Conservation (phyloP, 495 filamentous ascomycete species). For the Achaetomiella virescens region DNA sequence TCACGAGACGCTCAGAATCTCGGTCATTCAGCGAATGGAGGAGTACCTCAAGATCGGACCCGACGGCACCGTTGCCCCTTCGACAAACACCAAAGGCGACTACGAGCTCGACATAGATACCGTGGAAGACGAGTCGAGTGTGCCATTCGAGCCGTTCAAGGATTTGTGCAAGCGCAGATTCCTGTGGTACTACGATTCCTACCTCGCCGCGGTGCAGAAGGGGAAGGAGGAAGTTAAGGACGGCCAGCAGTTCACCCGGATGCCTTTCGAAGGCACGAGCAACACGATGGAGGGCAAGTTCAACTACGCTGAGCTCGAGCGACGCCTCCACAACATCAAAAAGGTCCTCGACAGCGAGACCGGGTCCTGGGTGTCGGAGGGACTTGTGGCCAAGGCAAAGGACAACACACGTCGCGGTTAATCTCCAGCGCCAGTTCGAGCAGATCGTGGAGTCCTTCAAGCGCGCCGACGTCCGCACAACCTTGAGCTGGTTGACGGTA, state of each 20-base stretch:
- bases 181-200: constrained; percentile 91
- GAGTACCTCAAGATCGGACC: constrained; percentile 61
- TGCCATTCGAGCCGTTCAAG: constrained; percentile 70
- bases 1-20: constrained; percentile 83
- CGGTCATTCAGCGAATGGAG: constrained; percentile 81
- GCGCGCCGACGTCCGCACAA: constrained; percentile 63
- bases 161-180: constrained; percentile 90
- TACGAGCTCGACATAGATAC: constrained; percentile 48
- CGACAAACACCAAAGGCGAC: constrained; percentile 40
- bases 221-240: constrained; percentile 55
- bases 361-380: constrained; percentile 62
- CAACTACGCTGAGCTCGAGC: constrained; percentile 69
- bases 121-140: constrained; percentile 45
- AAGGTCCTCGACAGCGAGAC: constrained; percentile 66
- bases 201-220: constrained; percentile 62
- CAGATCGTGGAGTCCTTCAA: constrained; percentile 73
- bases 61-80: constrained; percentile 39
- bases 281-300: constrained; percentile 88
- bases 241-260: constrained; percentile 57
- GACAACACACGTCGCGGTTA: constrained; percentile 72
- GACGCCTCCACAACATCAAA: constrained; percentile 60
- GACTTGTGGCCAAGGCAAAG: constrained; percentile 53
- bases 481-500: constrained; percentile 64
- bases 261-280: constrained; percentile 75
- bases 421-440: constrained; percentile 75